Conservation (phyloP, 208 protist species). For the Herpetomonas samuelpessoai region DNA sequence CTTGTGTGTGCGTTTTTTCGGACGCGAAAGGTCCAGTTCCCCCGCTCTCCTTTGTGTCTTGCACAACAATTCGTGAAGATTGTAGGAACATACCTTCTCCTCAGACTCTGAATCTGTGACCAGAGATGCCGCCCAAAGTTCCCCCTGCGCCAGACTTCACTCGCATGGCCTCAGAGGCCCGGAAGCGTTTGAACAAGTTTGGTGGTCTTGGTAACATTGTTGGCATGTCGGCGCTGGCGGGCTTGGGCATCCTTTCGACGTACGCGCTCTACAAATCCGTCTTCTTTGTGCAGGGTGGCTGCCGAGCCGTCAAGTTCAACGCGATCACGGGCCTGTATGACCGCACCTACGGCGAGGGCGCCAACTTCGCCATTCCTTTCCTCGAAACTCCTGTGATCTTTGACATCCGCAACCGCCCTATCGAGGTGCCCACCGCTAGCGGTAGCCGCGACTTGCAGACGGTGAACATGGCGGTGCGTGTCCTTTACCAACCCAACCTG, state of each 20-base stretch:
- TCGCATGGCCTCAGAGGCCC: slow-evolving; percentile 55
- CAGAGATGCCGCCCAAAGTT: slow-evolving; percentile 52
- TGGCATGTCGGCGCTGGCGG: slow-evolving; percentile 51
- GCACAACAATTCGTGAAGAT: no score
- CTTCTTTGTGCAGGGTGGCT: slow-evolving; percentile 96
- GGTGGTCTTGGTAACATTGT: slow-evolving; percentile 72
- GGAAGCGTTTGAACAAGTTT: slow-evolving; percentile 51
- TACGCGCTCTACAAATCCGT: slow-evolving; percentile 86
- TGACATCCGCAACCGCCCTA: slow-evolving; percentile 94
- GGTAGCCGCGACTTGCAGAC: slow-evolving; percentile 97
- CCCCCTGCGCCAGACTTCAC: slow-evolving; percentile 80
- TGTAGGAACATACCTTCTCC: no score
- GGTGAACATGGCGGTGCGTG: slow-evolving; percentile 98
- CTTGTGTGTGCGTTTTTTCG: no score
- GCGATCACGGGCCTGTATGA: slow-evolving; percentile 93
- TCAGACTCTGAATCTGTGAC: no score
- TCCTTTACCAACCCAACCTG: slow-evolving; percentile 96
- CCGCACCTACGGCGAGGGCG: slow-evolving; percentile 93
- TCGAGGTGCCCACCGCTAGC: slow-evolving; percentile 86
- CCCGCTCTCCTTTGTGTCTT: no score
- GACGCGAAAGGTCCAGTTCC: no score
- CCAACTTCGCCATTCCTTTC: slow-evolving; percentile 96
- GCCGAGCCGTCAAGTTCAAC: slow-evolving; percentile 97
- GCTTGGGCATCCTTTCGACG: slow-evolving; percentile 40
- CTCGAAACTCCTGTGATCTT: slow-evolving; percentile 97